Percentiles rank a stretch among this genome's conserved stretches.
Evolutionary conservation across 1,284 basidiomycete species (phyloP).

Genomic region (Ceratobasidium papillatum): DNA sequence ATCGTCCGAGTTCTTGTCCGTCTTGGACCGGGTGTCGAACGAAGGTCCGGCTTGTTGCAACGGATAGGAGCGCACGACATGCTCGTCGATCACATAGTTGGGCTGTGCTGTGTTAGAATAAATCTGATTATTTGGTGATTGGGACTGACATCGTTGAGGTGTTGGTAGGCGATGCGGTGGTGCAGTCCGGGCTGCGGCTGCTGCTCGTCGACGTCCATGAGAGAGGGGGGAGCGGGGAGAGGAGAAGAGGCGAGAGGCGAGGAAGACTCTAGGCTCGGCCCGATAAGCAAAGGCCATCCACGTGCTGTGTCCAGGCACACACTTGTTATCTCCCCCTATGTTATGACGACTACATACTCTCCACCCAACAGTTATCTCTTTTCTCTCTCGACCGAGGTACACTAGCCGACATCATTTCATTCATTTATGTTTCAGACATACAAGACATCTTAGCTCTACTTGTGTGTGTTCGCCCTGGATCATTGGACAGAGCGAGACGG

Average conservation of each 20-base stretch:
- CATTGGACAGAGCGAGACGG: no score
- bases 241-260: background rate
- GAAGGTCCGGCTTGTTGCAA: slow-evolving; percentile 23
- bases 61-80: slow-evolving; percentile 35
- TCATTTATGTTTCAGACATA: background rate
- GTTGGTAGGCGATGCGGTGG: slow-evolving; percentile 31
- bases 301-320: slow-evolving; percentile 36
- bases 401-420: slow-evolving; percentile 2
- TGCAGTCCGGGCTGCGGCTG: background rate
- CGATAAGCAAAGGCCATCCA: slow-evolving; percentile 23
- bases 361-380: no score
- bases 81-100: slow-evolving; percentile 41
- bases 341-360: background rate
- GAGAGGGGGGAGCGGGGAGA: background rate
- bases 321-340: slow-evolving; percentile 1
- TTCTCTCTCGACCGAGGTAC: background rate
- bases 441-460: background rate
- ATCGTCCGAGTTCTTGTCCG: slow-evolving; percentile 41
- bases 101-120: background rate
- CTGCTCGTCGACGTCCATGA: slow-evolving; percentile 27
- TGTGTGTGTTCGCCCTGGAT: background rate
- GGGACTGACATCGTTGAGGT: slow-evolving; percentile 30
- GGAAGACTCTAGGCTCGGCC: slow-evolving; percentile 6
- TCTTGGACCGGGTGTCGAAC: slow-evolving; percentile 30
- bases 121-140: background rate